Percentiles rank a stretch among this genome's conserved stretches.
phyloP scores from a whole-genome alignment of 495 filamentous ascomycete species.

The Cercophora scortea region DNA sequence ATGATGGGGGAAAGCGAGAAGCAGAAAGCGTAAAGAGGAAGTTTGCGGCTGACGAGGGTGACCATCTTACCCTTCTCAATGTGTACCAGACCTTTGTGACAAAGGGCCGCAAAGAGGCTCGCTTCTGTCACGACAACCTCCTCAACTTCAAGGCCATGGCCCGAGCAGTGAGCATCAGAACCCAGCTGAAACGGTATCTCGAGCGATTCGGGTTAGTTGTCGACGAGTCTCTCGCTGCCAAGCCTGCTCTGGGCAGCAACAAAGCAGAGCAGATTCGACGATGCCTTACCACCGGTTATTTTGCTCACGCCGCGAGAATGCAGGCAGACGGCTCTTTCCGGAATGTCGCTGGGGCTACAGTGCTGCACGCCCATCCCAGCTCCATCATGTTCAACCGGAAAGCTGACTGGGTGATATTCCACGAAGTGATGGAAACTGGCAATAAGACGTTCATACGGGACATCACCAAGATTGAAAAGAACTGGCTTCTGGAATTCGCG shows the following conservation, averaged over 20 bases:
- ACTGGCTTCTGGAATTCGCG: constrained; percentile 85
- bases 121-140: constrained; percentile 80
- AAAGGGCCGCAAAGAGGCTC: constrained; percentile 72
- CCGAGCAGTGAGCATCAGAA: constrained; percentile 78
- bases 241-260: constrained; percentile 15
- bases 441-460: constrained; percentile 88
- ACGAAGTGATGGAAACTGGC: constrained; percentile 88
- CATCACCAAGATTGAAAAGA: constrained; percentile 83
- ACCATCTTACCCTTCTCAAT: constrained; percentile 91
- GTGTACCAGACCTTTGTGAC: constrained; percentile 87
- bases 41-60: constrained; percentile 90
- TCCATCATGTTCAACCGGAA: constrained; percentile 97
- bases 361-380: constrained; percentile 83
- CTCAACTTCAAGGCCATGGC: constrained; percentile 79
- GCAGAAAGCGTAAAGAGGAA: constrained; percentile 67
- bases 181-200: constrained; percentile 78
- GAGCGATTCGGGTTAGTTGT: constrained; percentile 74
- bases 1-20: constrained; percentile 64
- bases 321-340: constrained; percentile 87
- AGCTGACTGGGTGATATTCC: constrained; percentile 96
- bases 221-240: constrained; percentile 44
- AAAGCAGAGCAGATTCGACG: constrained; percentile 68
- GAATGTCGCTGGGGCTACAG: constrained; percentile 64
- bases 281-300: constrained; percentile 87
- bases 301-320: constrained; percentile 94